Base-by-base conservation (phyloP, 768 basidiomycete species). In the Naematelia aurantialba region DNA sequence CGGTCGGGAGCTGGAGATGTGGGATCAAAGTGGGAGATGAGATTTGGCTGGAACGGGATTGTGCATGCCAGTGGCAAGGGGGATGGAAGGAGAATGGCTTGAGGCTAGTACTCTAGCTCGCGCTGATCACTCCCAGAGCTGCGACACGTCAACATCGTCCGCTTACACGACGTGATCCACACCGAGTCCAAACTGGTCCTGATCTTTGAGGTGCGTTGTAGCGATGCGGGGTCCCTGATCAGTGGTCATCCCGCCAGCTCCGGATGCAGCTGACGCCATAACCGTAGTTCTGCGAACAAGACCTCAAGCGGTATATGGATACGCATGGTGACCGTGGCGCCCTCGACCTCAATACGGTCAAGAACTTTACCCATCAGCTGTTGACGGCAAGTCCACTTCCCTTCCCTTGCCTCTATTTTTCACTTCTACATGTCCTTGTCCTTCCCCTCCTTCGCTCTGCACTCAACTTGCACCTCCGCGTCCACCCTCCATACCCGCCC, bases 281-380 rank as follows among this genome's bases (percentile, higher is more conserved):
- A 49, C 31, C 39, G 2, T 47, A 78, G 79, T 98, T 85, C 76
- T 96, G 92, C 78, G 96, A 99, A 70, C 90, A 93, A 78, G 96
- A 99, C 79, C 82, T 99, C 47, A 99, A 99, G 79, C 92, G 91
- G 75, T 98, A 97, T 78, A 99, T 99, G 96, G 96, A 99, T 77
- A 87, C 89, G 31, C 87, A 96, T 68, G 96, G 96, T 56, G 92
- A 98, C 65, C 85, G 93, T 45, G 92, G 96, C 55, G 92, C 94
- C 3, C 83, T 99, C 45, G 91, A 96, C 62, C 85, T 89, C 29
- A 82, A 83, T 46, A 91, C 89, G 2, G 82, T 98, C 60, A 87
- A 90, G 58, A 92, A 89, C 74, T 99, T 99, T 79, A 96, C 98
- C 88, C 94, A 88, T 78, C 96, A 99, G 76, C 84, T 98, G 22